Percentiles rank a stretch among this genome's conserved stretches.
Conservation (phyloP, 805 yeast species). For the Lipomyces yamadae region DNA sequence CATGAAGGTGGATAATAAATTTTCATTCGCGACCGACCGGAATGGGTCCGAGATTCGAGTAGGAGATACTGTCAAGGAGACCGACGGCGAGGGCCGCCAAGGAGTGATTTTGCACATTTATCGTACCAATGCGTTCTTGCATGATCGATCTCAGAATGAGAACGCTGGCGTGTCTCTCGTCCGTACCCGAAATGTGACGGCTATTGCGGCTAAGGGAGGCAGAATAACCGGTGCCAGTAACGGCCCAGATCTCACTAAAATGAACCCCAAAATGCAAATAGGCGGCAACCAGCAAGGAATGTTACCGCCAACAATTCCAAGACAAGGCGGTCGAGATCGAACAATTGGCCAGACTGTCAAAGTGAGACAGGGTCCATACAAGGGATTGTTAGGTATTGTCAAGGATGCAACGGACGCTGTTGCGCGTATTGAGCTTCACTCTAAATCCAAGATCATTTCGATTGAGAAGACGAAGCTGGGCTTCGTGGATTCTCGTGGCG, state of each 20-base stretch:
- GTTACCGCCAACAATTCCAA: constrained; percentile 61
- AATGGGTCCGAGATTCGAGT: constrained; percentile 82
- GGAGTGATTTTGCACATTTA: constrained; percentile 88
- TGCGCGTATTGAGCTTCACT: constrained; percentile 92
- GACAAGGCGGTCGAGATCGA: constrained; percentile 77
- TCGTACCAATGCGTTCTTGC: constrained; percentile 76
- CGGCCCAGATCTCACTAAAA: constrained; percentile 58
- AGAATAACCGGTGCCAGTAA: constrained; percentile 49
- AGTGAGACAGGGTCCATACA: constrained; percentile 88
- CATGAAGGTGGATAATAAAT: constrained; percentile 69
- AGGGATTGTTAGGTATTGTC: constrained; percentile 91
- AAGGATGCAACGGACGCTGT: constrained; percentile 89
- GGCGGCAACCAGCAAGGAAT: constrained; percentile 42
- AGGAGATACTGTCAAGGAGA: constrained; percentile 92
- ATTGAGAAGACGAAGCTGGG: constrained; percentile 79
- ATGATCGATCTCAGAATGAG: constrained; percentile 77
- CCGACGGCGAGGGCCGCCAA: constrained; percentile 80
- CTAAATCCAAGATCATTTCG: constrained; percentile 85
- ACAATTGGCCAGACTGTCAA: constrained; percentile 83
- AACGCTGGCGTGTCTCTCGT: constrained; percentile 91
- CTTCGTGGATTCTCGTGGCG: constrained; percentile 64
- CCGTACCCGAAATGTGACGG: constrained; percentile 73
- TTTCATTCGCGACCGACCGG: constrained; percentile 83
- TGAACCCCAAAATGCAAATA: constrained; percentile 77
- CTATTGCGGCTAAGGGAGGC: constrained; percentile 83